Conservation (phyloP, 306 rosid species). For the Citrullus mucosospermus region DNA sequence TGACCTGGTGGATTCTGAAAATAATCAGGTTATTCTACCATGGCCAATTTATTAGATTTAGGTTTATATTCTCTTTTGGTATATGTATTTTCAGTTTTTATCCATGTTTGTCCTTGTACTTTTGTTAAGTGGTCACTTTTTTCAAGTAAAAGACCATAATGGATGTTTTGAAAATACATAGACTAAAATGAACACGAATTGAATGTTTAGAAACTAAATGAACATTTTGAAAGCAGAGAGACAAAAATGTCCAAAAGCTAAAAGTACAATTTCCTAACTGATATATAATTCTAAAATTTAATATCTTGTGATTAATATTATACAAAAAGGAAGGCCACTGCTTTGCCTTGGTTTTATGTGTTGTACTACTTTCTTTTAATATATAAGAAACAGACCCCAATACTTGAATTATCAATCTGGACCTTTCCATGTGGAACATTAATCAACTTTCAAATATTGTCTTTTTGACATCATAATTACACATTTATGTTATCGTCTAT, state of each 20-base stretch:
- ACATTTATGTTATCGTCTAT: not conserved
- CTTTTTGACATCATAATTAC: not conserved
- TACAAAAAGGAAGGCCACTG: not conserved
- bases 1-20: not conserved
- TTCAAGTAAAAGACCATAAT: not conserved
- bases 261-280: not conserved
- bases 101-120: not conserved
- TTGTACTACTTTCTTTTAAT: not conserved
- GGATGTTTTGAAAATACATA: not conserved
- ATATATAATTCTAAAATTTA: not conserved
- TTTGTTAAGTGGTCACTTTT: not conserved
- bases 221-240: not conserved
- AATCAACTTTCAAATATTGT: not conserved
- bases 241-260: not conserved
- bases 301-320: not conserved
- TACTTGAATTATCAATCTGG: not conserved
- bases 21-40: not conserved
- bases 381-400: not conserved
- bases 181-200: not conserved
- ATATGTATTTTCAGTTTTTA: not conserved
- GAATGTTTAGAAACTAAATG: no score
- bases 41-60: not conserved
- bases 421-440: not conserved
- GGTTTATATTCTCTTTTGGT: not conserved
- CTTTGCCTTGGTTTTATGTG: not conserved